Evolutionary conservation across 306 rosid species (phyloP).

Genomic region (Vachellia collinsii): DNA sequence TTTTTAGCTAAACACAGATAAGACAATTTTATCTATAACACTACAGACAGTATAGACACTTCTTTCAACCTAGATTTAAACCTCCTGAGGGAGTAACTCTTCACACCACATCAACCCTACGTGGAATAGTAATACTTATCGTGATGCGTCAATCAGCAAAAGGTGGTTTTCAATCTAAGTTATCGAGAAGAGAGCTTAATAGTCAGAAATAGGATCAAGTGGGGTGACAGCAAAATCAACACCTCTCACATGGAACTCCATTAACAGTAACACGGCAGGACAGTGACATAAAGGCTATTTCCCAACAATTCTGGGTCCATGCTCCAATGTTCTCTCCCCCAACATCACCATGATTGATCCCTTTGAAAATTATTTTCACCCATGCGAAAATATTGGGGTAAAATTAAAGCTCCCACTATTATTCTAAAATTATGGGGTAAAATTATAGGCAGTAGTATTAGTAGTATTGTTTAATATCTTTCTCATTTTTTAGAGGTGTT

Average conservation of each 20-base stretch:
- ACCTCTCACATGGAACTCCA: not conserved
- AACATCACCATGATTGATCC: conserved; percentile 28
- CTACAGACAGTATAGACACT: too few relatives aligned
- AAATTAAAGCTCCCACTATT: conserved; percentile 45
- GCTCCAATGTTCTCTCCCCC: not conserved
- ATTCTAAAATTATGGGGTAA: too few relatives aligned
- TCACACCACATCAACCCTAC: too few relatives aligned
- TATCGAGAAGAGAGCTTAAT: not conserved
- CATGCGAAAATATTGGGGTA: conserved; percentile 12
- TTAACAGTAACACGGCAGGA: not conserved
- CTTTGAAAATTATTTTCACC: conserved; percentile 18
- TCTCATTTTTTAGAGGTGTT: too few relatives aligned
- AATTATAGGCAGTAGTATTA: too few relatives aligned
- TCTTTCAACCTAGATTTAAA: too few relatives aligned
- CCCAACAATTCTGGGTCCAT: conserved; percentile 25
- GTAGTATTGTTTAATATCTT: too few relatives aligned
- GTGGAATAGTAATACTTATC: too few relatives aligned
- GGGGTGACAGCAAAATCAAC: not conserved
- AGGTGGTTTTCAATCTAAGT: not conserved
- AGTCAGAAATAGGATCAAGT: not conserved
- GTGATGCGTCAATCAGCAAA: not conserved
- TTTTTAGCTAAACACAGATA: too few relatives aligned
- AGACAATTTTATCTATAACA: too few relatives aligned
- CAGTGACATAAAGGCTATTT: conserved; percentile 16
- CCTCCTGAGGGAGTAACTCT: too few relatives aligned